A percentile compares a stretch with the other conserved stretches of the same genome.
Conservation (phyloP, 495 filamentous ascomycete species). For the Podospora anserina region DNA sequence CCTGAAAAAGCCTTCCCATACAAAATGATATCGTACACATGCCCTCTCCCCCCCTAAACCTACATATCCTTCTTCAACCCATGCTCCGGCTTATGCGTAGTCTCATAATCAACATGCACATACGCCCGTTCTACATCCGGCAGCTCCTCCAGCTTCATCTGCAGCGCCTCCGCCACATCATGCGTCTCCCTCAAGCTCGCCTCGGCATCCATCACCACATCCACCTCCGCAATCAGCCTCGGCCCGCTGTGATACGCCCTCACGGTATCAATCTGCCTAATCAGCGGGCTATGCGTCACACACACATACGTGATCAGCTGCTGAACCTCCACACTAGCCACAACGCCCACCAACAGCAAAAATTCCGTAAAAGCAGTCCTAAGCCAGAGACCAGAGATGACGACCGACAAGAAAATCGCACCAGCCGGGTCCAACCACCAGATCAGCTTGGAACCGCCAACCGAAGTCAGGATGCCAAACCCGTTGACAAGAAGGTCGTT, state of each 20-base stretch:
- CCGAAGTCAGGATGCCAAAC: conserved; percentile 83
- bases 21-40: not conserved
- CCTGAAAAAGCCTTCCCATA: not conserved
- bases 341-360: conserved; percentile 83
- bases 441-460: conserved; percentile 77
- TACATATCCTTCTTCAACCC: conserved; percentile 54
- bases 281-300: conserved; percentile 79
- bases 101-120: conserved; percentile 95
- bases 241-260: conserved; percentile 90
- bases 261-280: conserved; percentile 89
- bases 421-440: conserved; percentile 98
- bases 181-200: conserved; percentile 74
- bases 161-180: conserved; percentile 89
- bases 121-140: conserved; percentile 93
- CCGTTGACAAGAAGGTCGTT: conserved; percentile 89
- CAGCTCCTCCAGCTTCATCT: conserved; percentile 89
- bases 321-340: conserved; percentile 78
- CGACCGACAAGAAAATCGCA: conserved; percentile 73
- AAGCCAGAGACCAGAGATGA: conserved; percentile 78
- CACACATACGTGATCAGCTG: conserved; percentile 96
- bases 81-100: conserved; percentile 87
- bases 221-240: conserved; percentile 83
- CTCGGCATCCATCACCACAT: conserved; percentile 76
- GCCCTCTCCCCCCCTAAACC: not conserved
- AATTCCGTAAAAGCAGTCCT: conserved; percentile 86